Evolutionary conservation across 202 grass and related monocot species (phyloP).

Genomic region (Zizania palustris): DNA sequence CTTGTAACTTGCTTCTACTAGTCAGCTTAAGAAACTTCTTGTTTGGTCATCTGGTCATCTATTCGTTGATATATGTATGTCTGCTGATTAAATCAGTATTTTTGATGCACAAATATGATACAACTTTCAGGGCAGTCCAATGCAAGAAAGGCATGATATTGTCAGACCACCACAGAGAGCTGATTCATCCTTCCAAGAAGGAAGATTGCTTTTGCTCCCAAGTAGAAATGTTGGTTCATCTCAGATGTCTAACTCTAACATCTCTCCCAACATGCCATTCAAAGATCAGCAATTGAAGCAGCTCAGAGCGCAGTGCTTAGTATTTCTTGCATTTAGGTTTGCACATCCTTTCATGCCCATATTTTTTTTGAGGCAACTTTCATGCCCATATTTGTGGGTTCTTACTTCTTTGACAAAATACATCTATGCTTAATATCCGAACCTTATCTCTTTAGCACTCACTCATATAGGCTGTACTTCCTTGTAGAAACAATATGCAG

Average conservation of each 20-base stretch:
- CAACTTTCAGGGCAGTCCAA: slow-evolving; percentile 63
- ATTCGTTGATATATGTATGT: slow-evolving; percentile 37
- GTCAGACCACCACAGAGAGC: slow-evolving; percentile 48
- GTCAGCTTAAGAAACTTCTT: slow-evolving; percentile 33
- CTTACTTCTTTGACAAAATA: slow-evolving; percentile 19
- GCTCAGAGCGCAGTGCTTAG: slow-evolving; percentile 97
- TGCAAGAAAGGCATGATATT: slow-evolving; percentile 76
- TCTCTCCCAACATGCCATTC: slow-evolving; percentile 66
- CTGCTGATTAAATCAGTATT: slow-evolving; percentile 22
- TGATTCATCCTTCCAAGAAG: neutral
- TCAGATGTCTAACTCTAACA: slow-evolving; percentile 46
- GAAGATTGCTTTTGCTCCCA: too few species aligned
- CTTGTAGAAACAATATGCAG: slow-evolving; percentile 83
- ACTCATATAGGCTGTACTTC: slow-evolving; percentile 35
- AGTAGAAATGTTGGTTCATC: slow-evolving; percentile 25
- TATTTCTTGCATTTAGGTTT: slow-evolving; percentile 99
- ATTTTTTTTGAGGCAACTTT: too few species aligned
- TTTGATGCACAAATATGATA: slow-evolving; percentile 27
- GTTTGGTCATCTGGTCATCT: slow-evolving; percentile 28
- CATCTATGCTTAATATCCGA: slow-evolving; percentile 32
- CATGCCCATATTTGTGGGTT: slow-evolving; percentile 4
- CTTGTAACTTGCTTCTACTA: slow-evolving; percentile 16
- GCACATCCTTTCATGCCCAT: slow-evolving; percentile 22
- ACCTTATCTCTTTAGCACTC: slow-evolving; percentile 27
- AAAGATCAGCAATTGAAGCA: slow-evolving; percentile 99